Conservation (phyloP, 179 eudicot genomes). For the Gypsophila paniculata region DNA sequence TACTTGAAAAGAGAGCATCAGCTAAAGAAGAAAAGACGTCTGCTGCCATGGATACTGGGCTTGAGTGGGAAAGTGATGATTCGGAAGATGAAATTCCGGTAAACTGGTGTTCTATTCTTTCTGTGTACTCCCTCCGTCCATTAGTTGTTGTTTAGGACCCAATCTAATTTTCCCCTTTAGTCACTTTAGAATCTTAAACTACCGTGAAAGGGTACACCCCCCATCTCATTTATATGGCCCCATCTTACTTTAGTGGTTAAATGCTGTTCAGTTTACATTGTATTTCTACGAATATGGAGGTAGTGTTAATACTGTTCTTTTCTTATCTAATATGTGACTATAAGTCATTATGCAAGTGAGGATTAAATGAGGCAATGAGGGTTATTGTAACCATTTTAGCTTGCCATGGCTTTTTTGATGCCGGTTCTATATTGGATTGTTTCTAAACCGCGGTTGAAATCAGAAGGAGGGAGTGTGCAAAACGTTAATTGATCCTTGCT, state of each 20-base stretch:
- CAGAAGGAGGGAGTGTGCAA: not conserved
- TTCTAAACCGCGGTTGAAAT: not conserved
- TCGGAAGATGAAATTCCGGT: constrained; percentile 70
- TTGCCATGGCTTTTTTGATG: too few species aligned
- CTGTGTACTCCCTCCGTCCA: not conserved
- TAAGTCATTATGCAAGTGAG: not conserved
- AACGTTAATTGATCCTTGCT: not conserved
- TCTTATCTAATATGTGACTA: not conserved
- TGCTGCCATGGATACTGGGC: constrained; percentile 82
- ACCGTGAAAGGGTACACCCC: not conserved
- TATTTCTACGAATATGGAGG: not conserved
- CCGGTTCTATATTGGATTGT: not conserved
- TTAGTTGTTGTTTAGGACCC: not conserved
- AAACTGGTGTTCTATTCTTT: constrained; percentile 15
- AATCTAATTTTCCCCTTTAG: not conserved
- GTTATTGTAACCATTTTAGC: not conserved
- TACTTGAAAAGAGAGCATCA: constrained; percentile 52
- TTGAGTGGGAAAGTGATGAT: constrained; percentile 74
- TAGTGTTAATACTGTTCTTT: too few species aligned
- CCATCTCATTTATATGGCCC: not conserved
- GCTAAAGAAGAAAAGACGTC: constrained; percentile 56
- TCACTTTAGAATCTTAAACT: constrained; percentile 2
- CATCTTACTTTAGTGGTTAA: not conserved
- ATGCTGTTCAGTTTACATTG: not conserved
- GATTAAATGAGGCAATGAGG: not conserved